Percentiles rank a stretch among this genome's conserved stretches.
Evolutionary conservation across 495 filamentous ascomycete genomes (phyloP).

Genomic region (Monascus purpureus): DNA sequence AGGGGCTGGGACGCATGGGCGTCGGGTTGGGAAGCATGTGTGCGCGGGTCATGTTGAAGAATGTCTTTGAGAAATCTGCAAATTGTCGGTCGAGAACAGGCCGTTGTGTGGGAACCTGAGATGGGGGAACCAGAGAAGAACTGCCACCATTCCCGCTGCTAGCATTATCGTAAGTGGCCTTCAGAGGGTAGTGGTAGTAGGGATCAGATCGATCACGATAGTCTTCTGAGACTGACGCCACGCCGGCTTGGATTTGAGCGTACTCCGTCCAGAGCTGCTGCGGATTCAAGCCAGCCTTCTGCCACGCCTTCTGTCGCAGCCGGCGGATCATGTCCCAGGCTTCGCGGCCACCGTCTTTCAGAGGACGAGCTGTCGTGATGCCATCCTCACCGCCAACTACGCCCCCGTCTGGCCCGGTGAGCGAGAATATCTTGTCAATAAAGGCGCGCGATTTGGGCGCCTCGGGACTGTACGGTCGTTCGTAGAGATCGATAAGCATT

Average conservation of each 20-base stretch:
- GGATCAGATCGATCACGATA: conserved; percentile 4
- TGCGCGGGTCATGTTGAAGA: conserved; percentile 26
- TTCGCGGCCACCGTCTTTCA: conserved; percentile 39
- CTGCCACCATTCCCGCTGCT: background rate
- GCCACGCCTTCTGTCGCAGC: conserved; percentile 37
- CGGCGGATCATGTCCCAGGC: conserved; percentile 42
- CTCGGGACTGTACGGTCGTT: conserved; percentile 34
- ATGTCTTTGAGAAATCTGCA: conserved; percentile 22
- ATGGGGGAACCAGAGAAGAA: background rate
- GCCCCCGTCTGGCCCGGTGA: conserved; percentile 38
- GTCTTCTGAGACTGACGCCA: conserved; percentile 14
- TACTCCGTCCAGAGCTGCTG: conserved; percentile 34
- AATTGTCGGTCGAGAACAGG: conserved; percentile 6
- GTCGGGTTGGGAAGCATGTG: conserved; percentile 14
- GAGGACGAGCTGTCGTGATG: conserved; percentile 28
- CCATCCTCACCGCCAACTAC: conserved; percentile 38
- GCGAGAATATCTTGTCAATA: conserved; percentile 37
- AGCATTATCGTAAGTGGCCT: background rate
- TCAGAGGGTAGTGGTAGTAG: conserved; percentile 1
- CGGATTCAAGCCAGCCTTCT: conserved; percentile 33
- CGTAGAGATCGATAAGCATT: conserved; percentile 42
- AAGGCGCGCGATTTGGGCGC: conserved; percentile 33
- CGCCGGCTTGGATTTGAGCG: conserved; percentile 27
- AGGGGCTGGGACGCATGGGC: conserved; percentile 11
- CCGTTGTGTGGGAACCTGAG: conserved; percentile 2